phyloP scores from a whole-genome alignment of 768 basidiomycete genomes.

The Polyporus arcularius region DNA sequence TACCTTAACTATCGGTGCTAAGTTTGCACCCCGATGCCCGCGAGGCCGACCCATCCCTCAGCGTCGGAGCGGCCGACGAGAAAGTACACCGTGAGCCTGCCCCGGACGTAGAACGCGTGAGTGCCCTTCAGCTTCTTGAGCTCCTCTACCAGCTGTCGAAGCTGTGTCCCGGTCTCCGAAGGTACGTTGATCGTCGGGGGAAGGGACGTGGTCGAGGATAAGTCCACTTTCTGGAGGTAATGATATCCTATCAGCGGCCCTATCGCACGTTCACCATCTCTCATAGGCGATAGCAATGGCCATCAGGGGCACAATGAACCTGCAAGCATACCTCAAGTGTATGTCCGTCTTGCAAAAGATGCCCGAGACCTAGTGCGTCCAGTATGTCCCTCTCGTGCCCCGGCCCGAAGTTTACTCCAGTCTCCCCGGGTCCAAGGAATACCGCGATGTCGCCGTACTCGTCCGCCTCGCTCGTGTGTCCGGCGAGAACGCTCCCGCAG shows the following conservation, averaged over 20 bases:
- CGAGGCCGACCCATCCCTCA: slow-evolving; percentile 38
- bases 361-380: neutral
- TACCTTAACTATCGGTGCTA: slow-evolving; percentile 15
- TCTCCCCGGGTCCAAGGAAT: slow-evolving; percentile 47
- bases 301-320: neutral
- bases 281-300: neutral
- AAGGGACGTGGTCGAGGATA: slow-evolving; percentile 14
- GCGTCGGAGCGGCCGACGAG: slow-evolving; percentile 36
- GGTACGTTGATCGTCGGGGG: slow-evolving; percentile 20
- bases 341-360: neutral
- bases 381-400: neutral
- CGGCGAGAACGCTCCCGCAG: slow-evolving; percentile 56
- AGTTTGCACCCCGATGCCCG: slow-evolving; percentile 40
- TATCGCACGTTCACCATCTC: neutral
- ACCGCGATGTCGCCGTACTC: slow-evolving; percentile 55
- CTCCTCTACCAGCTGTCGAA: neutral
- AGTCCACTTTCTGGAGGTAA: slow-evolving; percentile 21
- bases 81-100: slow-evolving; percentile 36
- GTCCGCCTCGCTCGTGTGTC: slow-evolving; percentile 56
- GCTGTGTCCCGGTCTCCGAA: neutral
- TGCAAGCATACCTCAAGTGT: neutral
- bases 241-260: slow-evolving; percentile 7
- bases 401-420: slow-evolving; percentile 28
- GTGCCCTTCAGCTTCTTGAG: slow-evolving; percentile 10
- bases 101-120: slow-evolving; percentile 18